Conservation (phyloP, 148 eudicot species). For the Camellia sinensis region DNA sequence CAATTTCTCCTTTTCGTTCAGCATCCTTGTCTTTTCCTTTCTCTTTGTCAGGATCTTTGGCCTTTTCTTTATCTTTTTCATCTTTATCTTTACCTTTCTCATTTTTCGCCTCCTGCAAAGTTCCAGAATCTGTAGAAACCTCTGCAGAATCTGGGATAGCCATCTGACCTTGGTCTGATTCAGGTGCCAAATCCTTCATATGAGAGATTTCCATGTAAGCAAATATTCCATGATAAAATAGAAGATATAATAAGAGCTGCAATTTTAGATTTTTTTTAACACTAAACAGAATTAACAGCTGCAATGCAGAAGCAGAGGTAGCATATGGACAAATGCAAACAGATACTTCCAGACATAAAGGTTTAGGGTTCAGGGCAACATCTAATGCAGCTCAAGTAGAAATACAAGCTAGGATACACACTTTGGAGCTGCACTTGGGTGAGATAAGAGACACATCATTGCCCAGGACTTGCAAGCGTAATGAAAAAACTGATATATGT, state of each 20-base stretch:
- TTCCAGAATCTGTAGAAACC: slow-evolving; percentile 50
- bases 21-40: slow-evolving; percentile 78
- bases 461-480: not conserved
- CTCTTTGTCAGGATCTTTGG: slow-evolving; percentile 69
- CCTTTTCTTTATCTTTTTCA: slow-evolving; percentile 63
- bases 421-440: not conserved
- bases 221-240: not conserved
- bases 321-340: not conserved
- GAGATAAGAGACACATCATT: not conserved
- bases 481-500: not conserved
- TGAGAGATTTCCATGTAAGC: slow-evolving; percentile 12
- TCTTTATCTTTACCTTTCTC: slow-evolving; percentile 73
- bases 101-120: slow-evolving; percentile 53
- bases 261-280: not conserved
- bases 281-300: not conserved
- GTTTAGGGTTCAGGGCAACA: not conserved
- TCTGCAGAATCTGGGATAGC: slow-evolving; percentile 51
- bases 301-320: slow-evolving; percentile 4
- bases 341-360: not conserved
- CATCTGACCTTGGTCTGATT: slow-evolving; percentile 59
- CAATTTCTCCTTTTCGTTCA: slow-evolving; percentile 69
- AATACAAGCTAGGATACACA: not conserved
- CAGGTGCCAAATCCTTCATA: slow-evolving; percentile 59
- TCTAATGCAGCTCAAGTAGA: not conserved
- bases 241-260: not conserved